phyloP scores from a whole-genome alignment of 2,329 filamentous ascomycete species.

The Penicillium frequentans region DNA sequence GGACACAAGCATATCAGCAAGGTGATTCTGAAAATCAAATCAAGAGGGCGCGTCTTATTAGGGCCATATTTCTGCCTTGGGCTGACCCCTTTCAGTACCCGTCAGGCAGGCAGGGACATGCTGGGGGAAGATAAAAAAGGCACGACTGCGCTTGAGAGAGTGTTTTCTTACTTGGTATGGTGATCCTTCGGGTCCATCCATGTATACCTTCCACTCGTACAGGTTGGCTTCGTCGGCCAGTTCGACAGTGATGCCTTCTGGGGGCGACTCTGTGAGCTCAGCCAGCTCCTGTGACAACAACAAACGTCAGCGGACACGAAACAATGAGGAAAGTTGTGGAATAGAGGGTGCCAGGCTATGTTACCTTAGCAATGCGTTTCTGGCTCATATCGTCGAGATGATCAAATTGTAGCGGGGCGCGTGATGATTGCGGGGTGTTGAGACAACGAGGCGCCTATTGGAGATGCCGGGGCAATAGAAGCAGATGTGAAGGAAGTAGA shows the following conservation, averaged over 20 bases:
- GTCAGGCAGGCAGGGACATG: neutral
- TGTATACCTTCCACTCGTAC: slow-evolving; percentile 66
- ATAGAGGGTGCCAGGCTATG: neutral
- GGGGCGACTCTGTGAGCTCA: slow-evolving; percentile 58
- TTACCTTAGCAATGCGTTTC: slow-evolving; percentile 50
- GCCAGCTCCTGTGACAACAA: slow-evolving; percentile 54
- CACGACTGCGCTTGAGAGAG: neutral
- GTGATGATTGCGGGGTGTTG: slow-evolving; percentile 15
- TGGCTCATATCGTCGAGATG: slow-evolving; percentile 37
- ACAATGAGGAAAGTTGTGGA: neutral
- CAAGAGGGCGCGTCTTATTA: neutral
- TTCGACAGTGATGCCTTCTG: slow-evolving; percentile 56
- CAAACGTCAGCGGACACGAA: neutral
- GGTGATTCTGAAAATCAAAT: neutral
- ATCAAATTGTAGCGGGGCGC: slow-evolving; percentile 11
- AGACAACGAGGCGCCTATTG: neutral
- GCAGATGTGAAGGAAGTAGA: neutral
- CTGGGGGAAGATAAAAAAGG: neutral
- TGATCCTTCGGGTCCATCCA: slow-evolving; percentile 66
- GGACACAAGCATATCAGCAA: neutral
- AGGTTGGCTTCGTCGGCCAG: slow-evolving; percentile 64
- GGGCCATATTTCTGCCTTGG: neutral
- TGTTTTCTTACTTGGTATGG: slow-evolving; percentile 58
- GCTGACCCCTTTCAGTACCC: neutral
- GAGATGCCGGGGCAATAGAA: neutral